Conservation (phyloP, 2,329 filamentous ascomycete genomes). For the Xylariaceae sp. region DNA sequence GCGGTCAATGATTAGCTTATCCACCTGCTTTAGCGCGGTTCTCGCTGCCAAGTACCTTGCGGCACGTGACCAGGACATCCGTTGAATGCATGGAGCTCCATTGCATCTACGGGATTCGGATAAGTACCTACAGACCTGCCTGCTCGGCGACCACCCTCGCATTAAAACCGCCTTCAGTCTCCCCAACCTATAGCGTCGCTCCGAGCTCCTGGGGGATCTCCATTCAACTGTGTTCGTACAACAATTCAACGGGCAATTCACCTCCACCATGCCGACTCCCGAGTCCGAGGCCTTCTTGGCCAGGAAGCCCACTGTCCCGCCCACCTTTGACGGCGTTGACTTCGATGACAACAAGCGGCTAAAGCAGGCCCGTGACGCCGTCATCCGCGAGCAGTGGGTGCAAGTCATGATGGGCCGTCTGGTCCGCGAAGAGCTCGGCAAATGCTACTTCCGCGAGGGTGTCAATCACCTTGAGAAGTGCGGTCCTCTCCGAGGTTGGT, state of each 20-base stretch:
- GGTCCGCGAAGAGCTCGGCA: constrained; percentile 75
- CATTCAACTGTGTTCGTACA: neutral
- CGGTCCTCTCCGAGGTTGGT: constrained; percentile 72
- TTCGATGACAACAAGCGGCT: constrained; percentile 76
- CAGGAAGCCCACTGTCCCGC: constrained; percentile 75
- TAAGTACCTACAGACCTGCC: neutral
- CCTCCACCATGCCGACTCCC: constrained; percentile 65
- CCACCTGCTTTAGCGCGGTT: neutral
- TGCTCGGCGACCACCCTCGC: constrained; percentile 2
- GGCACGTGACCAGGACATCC: constrained; percentile 9
- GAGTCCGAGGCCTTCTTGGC: constrained; percentile 77
- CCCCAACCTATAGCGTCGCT: neutral
- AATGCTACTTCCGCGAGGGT: constrained; percentile 79
- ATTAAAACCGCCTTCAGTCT: neutral
- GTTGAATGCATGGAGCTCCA: constrained; percentile 9
- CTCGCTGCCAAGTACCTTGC: constrained; percentile 1
- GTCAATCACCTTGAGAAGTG: constrained; percentile 89
- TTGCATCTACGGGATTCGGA: neutral
- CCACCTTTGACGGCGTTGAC: constrained; percentile 81
- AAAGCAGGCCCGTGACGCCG: constrained; percentile 76
- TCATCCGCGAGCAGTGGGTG: constrained; percentile 84
- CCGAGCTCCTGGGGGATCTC: neutral
- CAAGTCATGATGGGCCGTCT: constrained; percentile 82
- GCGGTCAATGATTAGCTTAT: constrained; percentile 26
- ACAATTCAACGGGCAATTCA: neutral